phyloP scores from a whole-genome alignment of 352 stramenopile species.

The Chrysophaeum taylorii region DNA sequence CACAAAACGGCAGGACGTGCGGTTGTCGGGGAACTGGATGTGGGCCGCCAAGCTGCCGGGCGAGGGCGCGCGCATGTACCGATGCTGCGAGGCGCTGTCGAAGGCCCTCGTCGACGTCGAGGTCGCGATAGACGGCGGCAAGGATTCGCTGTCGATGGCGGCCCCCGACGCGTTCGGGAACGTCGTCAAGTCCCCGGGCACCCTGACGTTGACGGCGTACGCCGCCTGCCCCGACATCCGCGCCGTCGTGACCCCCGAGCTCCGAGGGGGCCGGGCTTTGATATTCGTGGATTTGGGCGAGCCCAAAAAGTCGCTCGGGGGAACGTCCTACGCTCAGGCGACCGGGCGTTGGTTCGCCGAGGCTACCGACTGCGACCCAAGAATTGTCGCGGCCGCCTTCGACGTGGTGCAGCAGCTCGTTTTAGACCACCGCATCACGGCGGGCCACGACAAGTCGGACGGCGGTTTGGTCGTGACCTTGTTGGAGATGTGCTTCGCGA shows the following conservation, averaged over 20 bases:
- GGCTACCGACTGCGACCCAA: too few species aligned
- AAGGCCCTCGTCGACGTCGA: conserved; percentile 85
- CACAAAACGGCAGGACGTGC: conserved; percentile 86
- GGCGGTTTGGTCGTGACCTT: conserved; percentile 86
- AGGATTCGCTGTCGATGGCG: conserved; percentile 98
- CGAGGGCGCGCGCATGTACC: conserved; percentile 97
- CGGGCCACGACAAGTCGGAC: conserved; percentile 97
- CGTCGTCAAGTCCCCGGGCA: conserved; percentile 93
- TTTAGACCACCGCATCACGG: too few species aligned
- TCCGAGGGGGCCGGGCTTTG: conserved; percentile 66
- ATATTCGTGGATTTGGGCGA: conserved; percentile 89
- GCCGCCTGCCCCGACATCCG: conserved; percentile 89
- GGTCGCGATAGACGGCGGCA: conserved; percentile 94
- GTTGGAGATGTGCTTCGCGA: conserved; percentile 96
- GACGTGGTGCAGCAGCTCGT: conserved; percentile 74
- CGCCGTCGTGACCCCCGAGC: conserved; percentile 90
- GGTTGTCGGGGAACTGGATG: conserved; percentile 98
- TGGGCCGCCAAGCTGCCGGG: conserved; percentile 95
- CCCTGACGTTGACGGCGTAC: conserved; percentile 94
- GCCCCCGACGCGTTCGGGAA: conserved; percentile 71
- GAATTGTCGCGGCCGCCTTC: conserved; percentile 86
- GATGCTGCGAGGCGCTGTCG: conserved; percentile 88
- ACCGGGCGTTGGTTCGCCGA: conserved; percentile 67
- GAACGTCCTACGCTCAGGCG: conserved; percentile 86
- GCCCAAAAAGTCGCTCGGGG: conserved; percentile 69